phyloP scores from a whole-genome alignment of 148 eudicot genomes.

The Bassia scoparia region DNA sequence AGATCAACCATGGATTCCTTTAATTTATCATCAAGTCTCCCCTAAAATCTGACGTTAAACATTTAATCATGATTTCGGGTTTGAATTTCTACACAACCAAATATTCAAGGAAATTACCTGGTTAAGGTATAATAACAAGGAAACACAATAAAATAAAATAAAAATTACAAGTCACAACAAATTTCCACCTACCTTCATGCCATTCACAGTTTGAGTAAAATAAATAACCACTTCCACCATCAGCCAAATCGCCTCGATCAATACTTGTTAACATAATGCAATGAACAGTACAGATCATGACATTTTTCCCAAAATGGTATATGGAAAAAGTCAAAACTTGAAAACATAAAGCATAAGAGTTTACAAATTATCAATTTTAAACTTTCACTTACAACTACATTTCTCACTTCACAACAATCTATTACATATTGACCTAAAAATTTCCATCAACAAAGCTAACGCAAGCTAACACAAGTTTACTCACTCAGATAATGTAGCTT shows the following conservation, averaged over 20 bases:
- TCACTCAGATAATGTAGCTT: too few relatives aligned
- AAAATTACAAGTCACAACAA: background rate
- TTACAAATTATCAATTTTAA: background rate
- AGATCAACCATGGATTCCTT: slow-evolving; percentile 81
- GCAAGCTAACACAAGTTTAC: too few relatives aligned
- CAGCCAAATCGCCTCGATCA: slow-evolving; percentile 92
- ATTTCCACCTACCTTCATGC: slow-evolving; percentile 58
- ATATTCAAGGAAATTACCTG: slow-evolving; percentile 9
- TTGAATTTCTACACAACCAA: slow-evolving; percentile 56
- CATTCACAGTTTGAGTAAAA: slow-evolving; percentile 83
- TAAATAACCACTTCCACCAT: slow-evolving; percentile 98
- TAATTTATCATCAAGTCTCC: slow-evolving; percentile 88
- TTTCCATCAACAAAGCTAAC: too few relatives aligned
- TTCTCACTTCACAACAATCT: too few relatives aligned
- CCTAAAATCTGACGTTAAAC: slow-evolving; percentile 91
- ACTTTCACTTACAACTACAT: background rate
- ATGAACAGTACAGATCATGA: slow-evolving; percentile 57
- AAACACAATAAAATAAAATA: background rate
- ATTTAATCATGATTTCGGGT: slow-evolving; percentile 84
- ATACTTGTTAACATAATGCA: slow-evolving; percentile 93
- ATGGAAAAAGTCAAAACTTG: too few relatives aligned
- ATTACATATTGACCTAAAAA: too few relatives aligned
- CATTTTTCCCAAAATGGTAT: too few relatives aligned
- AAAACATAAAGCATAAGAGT: too few relatives aligned
- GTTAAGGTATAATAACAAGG: background rate